A percentile compares a stretch with the other conserved stretches of the same genome.
Evolutionary conservation across 164 flowering plant genomes (phyloP).

Genomic region (Macadamia integrifolia): DNA sequence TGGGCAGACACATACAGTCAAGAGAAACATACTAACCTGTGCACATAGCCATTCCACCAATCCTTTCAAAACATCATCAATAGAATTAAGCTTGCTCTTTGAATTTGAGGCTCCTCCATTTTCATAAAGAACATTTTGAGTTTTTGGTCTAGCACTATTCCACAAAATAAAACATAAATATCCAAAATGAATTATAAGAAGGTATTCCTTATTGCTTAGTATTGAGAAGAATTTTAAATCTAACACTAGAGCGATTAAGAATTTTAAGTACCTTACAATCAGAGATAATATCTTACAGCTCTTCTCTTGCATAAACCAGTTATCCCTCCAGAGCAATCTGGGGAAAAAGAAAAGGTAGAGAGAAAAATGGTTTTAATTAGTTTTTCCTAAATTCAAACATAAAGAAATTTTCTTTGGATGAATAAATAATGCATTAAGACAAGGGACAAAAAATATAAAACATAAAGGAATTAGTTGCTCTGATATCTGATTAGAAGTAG

Average conservation of each 20-base stretch:
- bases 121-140: slow-evolving; percentile 29
- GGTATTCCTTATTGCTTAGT: background rate
- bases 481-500: no score
- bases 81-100: slow-evolving; percentile 47
- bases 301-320: slow-evolving; percentile 96
- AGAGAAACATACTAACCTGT: slow-evolving; percentile 48
- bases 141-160: slow-evolving; percentile 69
- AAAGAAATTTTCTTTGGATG: no score
- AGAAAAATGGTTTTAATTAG: no score
- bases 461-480: no score
- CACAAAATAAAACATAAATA: background rate
- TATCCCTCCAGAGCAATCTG: slow-evolving; percentile 94
- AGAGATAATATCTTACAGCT: slow-evolving; percentile 84
- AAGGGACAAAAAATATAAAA: no score
- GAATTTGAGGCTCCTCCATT: slow-evolving; percentile 70
- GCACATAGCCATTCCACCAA: slow-evolving; percentile 94
- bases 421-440: no score
- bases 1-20: background rate
- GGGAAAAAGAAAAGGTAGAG: slow-evolving; percentile 12
- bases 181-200: no score
- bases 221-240: background rate
- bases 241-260: background rate
- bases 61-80: slow-evolving; percentile 78
- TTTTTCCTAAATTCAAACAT: no score
- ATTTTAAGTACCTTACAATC: slow-evolving; percentile 54